Evolutionary conservation across 345 rosid genomes (phyloP), one percentile per base, ranked within the genome.

Genomic region (Salix dunnii): DNA sequence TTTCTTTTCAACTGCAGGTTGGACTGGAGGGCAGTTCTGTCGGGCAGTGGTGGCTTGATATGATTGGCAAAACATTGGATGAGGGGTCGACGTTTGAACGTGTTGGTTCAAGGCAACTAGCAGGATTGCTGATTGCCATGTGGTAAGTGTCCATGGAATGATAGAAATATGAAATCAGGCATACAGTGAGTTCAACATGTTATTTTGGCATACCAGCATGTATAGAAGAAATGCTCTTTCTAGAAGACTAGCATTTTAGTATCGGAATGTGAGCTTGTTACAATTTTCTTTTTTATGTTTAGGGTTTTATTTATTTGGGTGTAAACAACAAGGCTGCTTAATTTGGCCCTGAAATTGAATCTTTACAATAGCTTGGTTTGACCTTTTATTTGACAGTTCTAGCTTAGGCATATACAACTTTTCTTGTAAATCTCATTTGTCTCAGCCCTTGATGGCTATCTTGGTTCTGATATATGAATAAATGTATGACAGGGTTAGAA

Each of bases 21-120:
- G 99, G 99, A 86, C 92, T 96, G 74, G 99, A 96, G 87, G 98
- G 98, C 78, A 96, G 99, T 86, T 86, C 92, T 70, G 84, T 87
- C 78, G 99, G 99, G 16, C 89, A 93, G 63, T 93, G 89, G 98
- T 96, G 99, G 99, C 86, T 92, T 53, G 99, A 96, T 74, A 83
- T 90, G 71, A 96, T 96, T n/a, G 97, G 96, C 74, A 93, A 81
- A 80, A 88, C 91, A 70, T 78, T 96, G 78, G 96, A 88, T 77
- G 98, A 93, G 84, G 91, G 88, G 71, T 80, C 81, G 70, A 86
- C 91, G 46, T 96, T 96, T 51, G 98, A 93, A 80, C 94, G 97
- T 12, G 88, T 92, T 97, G 99, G 98, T 79, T 91, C 98, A 30
- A 85, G 99, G 87, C 96, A 93, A 75, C 85, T 96, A 61, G 99